Evolutionary conservation across 768 basidiomycete species (phyloP).

Genomic region (Podaxis carcinomalis): DNA sequence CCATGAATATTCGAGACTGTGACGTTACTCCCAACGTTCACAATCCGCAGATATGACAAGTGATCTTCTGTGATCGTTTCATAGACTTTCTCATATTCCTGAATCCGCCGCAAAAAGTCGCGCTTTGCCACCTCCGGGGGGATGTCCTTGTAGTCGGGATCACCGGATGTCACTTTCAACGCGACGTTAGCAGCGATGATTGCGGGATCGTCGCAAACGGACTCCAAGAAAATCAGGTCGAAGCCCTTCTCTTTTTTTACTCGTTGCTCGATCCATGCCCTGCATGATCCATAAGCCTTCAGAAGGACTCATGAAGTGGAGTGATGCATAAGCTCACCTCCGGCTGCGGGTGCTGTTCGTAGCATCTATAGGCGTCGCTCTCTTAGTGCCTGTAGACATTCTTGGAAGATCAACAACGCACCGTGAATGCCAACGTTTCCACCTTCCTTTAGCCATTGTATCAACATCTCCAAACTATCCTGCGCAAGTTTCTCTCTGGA

Average conservation of each 20-base stretch:
- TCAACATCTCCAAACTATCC: conserved; percentile 92
- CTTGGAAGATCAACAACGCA: conserved; percentile 24
- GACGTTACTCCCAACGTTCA: conserved; percentile 90
- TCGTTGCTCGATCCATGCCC: conserved; percentile 80
- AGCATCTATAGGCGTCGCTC: conserved; percentile 61
- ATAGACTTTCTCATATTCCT: conserved; percentile 92
- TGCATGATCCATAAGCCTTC: conserved; percentile 21
- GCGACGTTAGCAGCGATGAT: conserved; percentile 96
- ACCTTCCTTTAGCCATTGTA: conserved; percentile 91
- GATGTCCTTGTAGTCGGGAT: conserved; percentile 95
- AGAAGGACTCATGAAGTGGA: background rate
- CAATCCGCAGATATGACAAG: conserved; percentile 86
- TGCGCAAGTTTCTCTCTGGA: conserved; percentile 79
- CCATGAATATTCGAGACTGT: conserved; percentile 85
- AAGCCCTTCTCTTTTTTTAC: conserved; percentile 86
- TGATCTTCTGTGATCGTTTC: conserved; percentile 92
- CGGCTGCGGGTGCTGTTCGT: conserved; percentile 86
- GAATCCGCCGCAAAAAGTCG: conserved; percentile 90
- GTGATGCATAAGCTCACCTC: conserved; percentile 40
- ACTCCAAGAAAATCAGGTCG: conserved; percentile 90
- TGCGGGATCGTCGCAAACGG: conserved; percentile 88
- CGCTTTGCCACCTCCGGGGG: conserved; percentile 79
- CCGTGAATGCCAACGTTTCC: conserved; percentile 99
- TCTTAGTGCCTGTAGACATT: background rate
- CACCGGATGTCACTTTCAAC: conserved; percentile 92